Base-by-base conservation (phyloP, 805 yeast genomes). In the Ogataea thermomethanolica region DNA sequence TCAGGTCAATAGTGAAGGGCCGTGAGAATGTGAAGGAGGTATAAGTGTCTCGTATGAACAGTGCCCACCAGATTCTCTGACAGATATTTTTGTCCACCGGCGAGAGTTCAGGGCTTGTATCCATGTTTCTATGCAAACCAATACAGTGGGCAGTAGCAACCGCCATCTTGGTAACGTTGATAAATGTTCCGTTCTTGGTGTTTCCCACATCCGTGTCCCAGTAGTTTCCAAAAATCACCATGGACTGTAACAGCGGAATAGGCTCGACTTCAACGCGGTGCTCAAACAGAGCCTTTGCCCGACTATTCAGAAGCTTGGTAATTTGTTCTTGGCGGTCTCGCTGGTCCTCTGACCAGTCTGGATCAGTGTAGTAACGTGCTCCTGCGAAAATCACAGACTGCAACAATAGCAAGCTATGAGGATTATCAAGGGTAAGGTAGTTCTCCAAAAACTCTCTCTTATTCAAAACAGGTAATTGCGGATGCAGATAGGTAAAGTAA, bases 201-300 rank as follows among this genome's bases (percentile, higher is more conserved):
- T 79, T 79, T 49, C 77, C 80, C 48, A 82, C 82, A 8, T 84
- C 84, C 2, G 85, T 81, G 48, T 81, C 90, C 80, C 88, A 79
- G 61, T 78, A 81, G 51, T 80, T 73, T 0, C 84, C 82, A 45
- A 85, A 69, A 22, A 84, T 61, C 15, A 78, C 59, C 27, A 81
- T 64, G 0, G 88, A 71, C 53, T 82, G 89, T 7, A 84, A 69
- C 17, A 81, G 62, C 5, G 76, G 63, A 1, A 81, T 66, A 1
- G 84, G 76, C 52, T 84, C 88, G 24, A 71, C 63, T 60, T 85
- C 93, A 49, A 76, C 76, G 46, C 74, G 76, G 1, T 84, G 74
- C 52, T 84, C 91, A 57, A 76, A 83, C 20, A 86, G 62, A 0
- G 88, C 85, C 62, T 81, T 82, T 4, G 89, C 90, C 12, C 95